Conservation (phyloP, 2,329 filamentous ascomycete species). For the Passalora sequoiae region DNA sequence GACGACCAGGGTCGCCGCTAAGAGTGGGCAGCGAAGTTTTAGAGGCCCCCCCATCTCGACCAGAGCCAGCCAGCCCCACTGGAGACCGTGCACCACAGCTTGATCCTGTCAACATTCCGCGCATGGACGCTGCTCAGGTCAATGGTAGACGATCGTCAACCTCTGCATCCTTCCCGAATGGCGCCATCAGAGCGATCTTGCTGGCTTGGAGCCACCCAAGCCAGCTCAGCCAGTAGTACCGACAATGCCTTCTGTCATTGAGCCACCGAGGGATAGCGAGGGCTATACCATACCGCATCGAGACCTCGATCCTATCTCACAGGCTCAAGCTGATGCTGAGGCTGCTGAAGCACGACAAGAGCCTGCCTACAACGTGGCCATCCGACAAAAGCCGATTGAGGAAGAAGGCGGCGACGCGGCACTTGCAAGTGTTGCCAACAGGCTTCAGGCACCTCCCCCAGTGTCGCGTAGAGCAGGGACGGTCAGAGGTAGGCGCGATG, state of each 20-base stretch:
- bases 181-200: slow-evolving; percentile 32
- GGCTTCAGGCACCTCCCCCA: slow-evolving; percentile 57
- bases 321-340: slow-evolving; percentile 64
- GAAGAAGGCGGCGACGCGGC: slow-evolving; percentile 68
- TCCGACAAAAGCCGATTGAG: slow-evolving; percentile 69
- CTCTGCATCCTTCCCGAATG: slow-evolving; percentile 24
- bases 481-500: slow-evolving; percentile 80
- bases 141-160: slow-evolving; percentile 18
- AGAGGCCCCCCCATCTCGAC: slow-evolving; percentile 19
- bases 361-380: slow-evolving; percentile 70
- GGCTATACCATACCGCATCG: slow-evolving; percentile 69
- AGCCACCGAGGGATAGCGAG: slow-evolving; percentile 61
- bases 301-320: slow-evolving; percentile 57
- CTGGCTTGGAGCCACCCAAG: slow-evolving; percentile 32
- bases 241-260: slow-evolving; percentile 20
- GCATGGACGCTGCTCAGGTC: too few species aligned
- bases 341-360: slow-evolving; percentile 51
- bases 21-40: slow-evolving; percentile 31
- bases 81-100: slow-evolving; percentile 12
- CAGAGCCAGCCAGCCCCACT: slow-evolving; percentile 9
- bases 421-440: slow-evolving; percentile 68
- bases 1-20: slow-evolving; percentile 30
- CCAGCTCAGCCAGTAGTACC: slow-evolving; percentile 19
- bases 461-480: slow-evolving; percentile 55
- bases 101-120: slow-evolving; percentile 12